Evolutionary conservation across 202 grass and related monocot genomes (phyloP).

Genomic region (Setaria italica): DNA sequence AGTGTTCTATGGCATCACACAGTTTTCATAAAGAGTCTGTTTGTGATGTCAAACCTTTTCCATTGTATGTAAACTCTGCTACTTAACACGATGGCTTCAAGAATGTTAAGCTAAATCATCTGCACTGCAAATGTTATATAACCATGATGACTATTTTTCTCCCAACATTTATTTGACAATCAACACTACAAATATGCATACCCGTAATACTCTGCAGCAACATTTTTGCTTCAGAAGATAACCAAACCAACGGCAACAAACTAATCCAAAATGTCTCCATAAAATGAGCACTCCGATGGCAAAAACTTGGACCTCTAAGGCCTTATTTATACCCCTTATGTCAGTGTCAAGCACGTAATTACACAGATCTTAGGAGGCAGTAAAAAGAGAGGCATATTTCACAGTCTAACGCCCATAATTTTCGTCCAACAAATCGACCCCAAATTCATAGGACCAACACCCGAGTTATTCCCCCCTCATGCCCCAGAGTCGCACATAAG

Average conservation of each 20-base stretch:
- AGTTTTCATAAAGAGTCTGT: not conserved
- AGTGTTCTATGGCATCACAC: not conserved
- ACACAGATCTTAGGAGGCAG: slow-evolving; percentile 9
- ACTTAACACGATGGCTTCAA: not conserved
- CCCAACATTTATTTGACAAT: not conserved
- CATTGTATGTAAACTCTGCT: not conserved
- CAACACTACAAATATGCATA: not conserved
- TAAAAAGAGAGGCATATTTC: not conserved
- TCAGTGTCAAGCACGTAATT: slow-evolving; percentile 9
- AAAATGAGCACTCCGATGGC: slow-evolving; percentile 2
- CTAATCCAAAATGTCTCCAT: not conserved
- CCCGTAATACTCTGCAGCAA: not conserved
- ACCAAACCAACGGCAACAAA: not conserved
- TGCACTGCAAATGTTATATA: not conserved
- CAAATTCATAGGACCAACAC: slow-evolving; percentile 18
- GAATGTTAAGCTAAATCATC: not conserved
- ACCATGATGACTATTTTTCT: not conserved
- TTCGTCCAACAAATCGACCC: not conserved
- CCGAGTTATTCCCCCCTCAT: not conserved
- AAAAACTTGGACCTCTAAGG: not conserved
- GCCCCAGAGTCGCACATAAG: slow-evolving; percentile 17
- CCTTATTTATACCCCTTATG: not conserved
- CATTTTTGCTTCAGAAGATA: slow-evolving; percentile 29
- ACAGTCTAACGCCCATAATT: not conserved
- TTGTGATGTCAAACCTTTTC: slow-evolving; percentile 5